phyloP scores from a whole-genome alignment of 176 grass and related monocot genomes.

The Luzula sylvatica region DNA sequence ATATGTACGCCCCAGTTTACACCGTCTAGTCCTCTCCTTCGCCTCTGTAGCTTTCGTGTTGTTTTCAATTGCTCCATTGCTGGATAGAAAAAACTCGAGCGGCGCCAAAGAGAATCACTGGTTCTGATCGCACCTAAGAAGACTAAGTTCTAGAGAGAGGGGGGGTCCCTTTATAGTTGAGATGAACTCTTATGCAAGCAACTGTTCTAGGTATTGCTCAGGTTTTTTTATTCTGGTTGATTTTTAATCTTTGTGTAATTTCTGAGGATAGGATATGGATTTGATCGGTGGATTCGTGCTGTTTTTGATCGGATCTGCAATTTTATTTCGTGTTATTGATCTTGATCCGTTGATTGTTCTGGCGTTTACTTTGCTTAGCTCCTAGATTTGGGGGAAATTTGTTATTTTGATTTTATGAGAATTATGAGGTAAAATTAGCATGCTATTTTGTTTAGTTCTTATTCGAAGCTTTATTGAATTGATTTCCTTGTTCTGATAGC shows the following conservation, averaged over 20 bases:
- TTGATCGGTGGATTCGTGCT: neutral
- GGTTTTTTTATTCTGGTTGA: neutral
- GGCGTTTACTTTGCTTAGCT: neutral
- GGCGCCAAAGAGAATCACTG: slow-evolving; percentile 12
- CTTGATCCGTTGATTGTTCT: slow-evolving; percentile 10
- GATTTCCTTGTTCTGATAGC: neutral
- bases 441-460: neutral
- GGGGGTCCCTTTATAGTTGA: neutral
- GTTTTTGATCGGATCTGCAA: slow-evolving; percentile 15
- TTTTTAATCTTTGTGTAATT: neutral
- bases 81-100: slow-evolving; percentile 3
- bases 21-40: neutral
- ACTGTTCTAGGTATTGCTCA: slow-evolving; percentile 12
- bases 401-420: neutral
- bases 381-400: slow-evolving; percentile 12
- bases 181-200: slow-evolving; percentile 8
- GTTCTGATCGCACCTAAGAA: neutral
- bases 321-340: slow-evolving; percentile 18
- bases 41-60: neutral
- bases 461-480: slow-evolving; percentile 1
- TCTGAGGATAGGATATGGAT: neutral
- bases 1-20: slow-evolving; percentile 18
- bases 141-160: neutral
- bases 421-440: neutral
- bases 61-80: neutral